A percentile compares a stretch with the other conserved stretches of the same genome.
Conservation (phyloP, 495 filamentous ascomycete species). For the Penicillium pancosmium region DNA sequence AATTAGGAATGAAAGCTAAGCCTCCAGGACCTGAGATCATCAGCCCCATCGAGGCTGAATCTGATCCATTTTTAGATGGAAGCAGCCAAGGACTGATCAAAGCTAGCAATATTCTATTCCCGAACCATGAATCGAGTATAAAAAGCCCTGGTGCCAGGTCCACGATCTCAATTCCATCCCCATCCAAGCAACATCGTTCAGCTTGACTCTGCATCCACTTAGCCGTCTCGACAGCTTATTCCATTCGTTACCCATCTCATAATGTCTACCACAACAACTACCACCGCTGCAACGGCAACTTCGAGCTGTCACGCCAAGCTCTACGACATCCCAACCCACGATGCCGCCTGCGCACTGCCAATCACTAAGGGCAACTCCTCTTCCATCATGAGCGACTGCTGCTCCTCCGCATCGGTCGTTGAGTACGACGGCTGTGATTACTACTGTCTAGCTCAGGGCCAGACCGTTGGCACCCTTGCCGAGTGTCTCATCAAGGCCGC, state of each 20-base stretch:
- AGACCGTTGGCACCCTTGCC: constrained; percentile 37
- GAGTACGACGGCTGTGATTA: constrained; percentile 47
- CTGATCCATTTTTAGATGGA: not conserved
- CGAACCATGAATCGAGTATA: too few relatives aligned
- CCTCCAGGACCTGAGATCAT: not conserved
- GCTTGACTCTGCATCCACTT: not conserved
- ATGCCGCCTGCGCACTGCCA: constrained; percentile 42
- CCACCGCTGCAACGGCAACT: constrained; percentile 27
- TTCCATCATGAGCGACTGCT: constrained; percentile 44
- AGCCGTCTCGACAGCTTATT: not conserved
- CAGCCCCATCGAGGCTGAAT: not conserved
- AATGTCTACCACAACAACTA: constrained; percentile 25
- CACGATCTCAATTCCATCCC: too few relatives aligned
- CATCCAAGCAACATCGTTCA: constrained; percentile 12
- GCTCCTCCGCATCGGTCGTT: constrained; percentile 35
- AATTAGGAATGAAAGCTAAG: not conserved
- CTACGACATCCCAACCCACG: constrained; percentile 41
- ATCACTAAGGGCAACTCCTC: constrained; percentile 30
- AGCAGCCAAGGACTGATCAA: too few relatives aligned
- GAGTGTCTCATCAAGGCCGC: constrained; percentile 39
- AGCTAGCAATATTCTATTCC: too few relatives aligned
- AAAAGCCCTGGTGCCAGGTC: too few relatives aligned
- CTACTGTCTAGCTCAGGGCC: constrained; percentile 45
- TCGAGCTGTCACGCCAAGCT: constrained; percentile 30
- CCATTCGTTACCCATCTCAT: constrained; percentile 9